Conservation (phyloP, 805 yeast species). For the Suhomyces tanzawaensis region DNA sequence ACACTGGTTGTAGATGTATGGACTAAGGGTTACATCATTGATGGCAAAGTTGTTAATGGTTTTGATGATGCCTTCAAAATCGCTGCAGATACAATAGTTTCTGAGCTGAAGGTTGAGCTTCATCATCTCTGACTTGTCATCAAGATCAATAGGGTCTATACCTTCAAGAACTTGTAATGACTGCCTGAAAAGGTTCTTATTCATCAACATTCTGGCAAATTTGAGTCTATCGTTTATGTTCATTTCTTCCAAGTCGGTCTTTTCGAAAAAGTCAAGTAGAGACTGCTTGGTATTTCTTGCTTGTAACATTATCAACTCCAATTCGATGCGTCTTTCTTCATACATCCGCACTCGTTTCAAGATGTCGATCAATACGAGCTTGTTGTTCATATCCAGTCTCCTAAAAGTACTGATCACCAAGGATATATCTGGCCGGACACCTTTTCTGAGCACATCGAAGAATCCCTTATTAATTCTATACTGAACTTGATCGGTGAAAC, state of each 20-base stretch:
- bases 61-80: slow-evolving; percentile 18
- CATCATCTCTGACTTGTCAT: slow-evolving; percentile 25
- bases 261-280: slow-evolving; percentile 15
- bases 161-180: slow-evolving; percentile 22
- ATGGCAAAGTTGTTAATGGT: slow-evolving; percentile 31
- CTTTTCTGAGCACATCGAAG: slow-evolving; percentile 28
- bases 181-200: slow-evolving; percentile 23
- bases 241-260: slow-evolving; percentile 12
- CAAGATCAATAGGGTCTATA: slow-evolving; percentile 22
- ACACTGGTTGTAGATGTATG: slow-evolving; percentile 34
- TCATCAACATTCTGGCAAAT: slow-evolving; percentile 30
- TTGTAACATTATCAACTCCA: slow-evolving; percentile 19
- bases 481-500: slow-evolving; percentile 23
- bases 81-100: slow-evolving; percentile 15
- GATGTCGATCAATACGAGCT: slow-evolving; percentile 24
- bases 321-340: slow-evolving; percentile 8
- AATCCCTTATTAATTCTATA: slow-evolving; percentile 34
- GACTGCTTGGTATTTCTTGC: slow-evolving; percentile 17
- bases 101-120: slow-evolving; percentile 26
- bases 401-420: slow-evolving; percentile 32
- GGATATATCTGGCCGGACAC: slow-evolving; percentile 34
- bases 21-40: slow-evolving; percentile 27
- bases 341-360: slow-evolving; percentile 15
- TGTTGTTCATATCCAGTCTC: slow-evolving; percentile 22
- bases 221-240: slow-evolving; percentile 27